Evolutionary conservation across 2,329 filamentous ascomycete species (phyloP).

Genomic region (Leptosphaerulina australis): DNA sequence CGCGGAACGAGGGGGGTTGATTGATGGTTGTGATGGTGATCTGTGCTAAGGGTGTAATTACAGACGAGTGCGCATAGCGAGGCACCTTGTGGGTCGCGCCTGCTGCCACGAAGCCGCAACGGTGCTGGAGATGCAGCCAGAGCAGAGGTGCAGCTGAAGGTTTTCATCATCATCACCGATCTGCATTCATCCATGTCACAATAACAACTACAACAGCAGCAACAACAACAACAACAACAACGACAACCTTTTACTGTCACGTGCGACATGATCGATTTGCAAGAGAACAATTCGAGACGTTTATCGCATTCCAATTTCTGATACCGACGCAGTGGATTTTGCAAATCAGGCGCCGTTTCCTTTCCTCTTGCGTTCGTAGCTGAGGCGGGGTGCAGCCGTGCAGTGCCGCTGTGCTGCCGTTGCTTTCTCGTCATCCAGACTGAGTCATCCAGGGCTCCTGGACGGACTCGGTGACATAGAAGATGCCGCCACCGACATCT

Average conservation of each 20-base stretch:
- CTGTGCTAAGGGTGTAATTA: conserved; percentile 19
- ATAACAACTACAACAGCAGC: conserved; percentile 11
- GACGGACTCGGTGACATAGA: conserved; percentile 28
- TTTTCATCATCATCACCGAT: conserved; percentile 13
- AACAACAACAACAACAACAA: conserved; percentile 11
- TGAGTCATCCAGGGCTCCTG: conserved; percentile 27
- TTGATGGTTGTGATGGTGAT: conserved; percentile 22
- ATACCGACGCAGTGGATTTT: conserved; percentile 17
- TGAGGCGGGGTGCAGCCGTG: conserved; percentile 18
- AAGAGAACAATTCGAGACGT: conserved; percentile 16
- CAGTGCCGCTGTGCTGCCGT: conserved; percentile 23
- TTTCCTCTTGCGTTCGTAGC: conserved; percentile 24
- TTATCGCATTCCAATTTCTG: conserved; percentile 2
- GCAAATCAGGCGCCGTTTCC: conserved; percentile 27
- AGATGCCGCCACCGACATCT: conserved; percentile 29
- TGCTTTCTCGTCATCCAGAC: conserved; percentile 34
- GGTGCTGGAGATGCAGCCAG: conserved; percentile 11
- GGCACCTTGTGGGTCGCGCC: conserved; percentile 23
- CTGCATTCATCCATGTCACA: conserved; percentile 9
- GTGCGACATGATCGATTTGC: conserved; percentile 10
- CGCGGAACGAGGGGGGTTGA: conserved; percentile 24
- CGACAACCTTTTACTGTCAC: conserved; percentile 14
- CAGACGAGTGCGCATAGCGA: conserved; percentile 24
- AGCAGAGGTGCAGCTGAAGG: conserved; percentile 9
- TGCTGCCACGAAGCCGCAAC: conserved; percentile 15